A percentile compares a stretch with the other conserved stretches of the same genome.
Conservation (phyloP, 345 rosid genomes). For the Schrenkiella parvula region DNA sequence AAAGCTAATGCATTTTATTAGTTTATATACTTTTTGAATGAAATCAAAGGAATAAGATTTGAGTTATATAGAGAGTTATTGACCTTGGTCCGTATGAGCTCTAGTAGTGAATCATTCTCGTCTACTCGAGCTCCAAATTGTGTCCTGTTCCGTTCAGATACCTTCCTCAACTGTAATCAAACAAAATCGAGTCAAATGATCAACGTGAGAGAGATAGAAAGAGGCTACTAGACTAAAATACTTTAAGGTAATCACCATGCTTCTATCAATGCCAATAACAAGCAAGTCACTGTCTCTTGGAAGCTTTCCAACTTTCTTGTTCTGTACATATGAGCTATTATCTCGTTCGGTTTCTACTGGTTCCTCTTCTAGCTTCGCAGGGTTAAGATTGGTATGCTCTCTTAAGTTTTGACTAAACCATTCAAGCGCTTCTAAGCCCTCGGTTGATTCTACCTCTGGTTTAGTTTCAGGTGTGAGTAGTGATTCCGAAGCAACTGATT, state of each 20-base stretch:
- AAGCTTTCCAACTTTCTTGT: neutral
- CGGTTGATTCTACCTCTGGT: neutral
- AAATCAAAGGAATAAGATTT: neutral
- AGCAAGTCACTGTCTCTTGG: neutral
- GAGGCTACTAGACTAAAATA: neutral
- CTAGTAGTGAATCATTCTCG: constrained; percentile 74
- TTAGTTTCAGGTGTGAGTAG: neutral
- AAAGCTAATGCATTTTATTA: neutral
- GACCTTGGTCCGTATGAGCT: constrained; percentile 88
- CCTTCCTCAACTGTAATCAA: constrained; percentile 73
- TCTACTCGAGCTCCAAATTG: constrained; percentile 48
- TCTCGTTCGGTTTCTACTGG: neutral
- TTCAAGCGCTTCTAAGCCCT: constrained; percentile 16
- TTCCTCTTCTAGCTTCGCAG: neutral
- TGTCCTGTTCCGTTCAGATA: constrained; percentile 48
- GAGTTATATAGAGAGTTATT: neutral
- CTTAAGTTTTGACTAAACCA: constrained; percentile 29
- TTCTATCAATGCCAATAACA: constrained; percentile 22
- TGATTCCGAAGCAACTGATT: neutral
- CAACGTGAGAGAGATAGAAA: neutral
- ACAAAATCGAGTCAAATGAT: neutral
- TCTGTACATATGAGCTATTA: neutral
- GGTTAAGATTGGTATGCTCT: constrained; percentile 1
- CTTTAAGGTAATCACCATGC: constrained; percentile 21
- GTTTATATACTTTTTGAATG: neutral